These are phyloP conservation scores for Sedum album DNA, from an alignment of 164 flowering plant species.

Conservation along the genomic window DNA sequence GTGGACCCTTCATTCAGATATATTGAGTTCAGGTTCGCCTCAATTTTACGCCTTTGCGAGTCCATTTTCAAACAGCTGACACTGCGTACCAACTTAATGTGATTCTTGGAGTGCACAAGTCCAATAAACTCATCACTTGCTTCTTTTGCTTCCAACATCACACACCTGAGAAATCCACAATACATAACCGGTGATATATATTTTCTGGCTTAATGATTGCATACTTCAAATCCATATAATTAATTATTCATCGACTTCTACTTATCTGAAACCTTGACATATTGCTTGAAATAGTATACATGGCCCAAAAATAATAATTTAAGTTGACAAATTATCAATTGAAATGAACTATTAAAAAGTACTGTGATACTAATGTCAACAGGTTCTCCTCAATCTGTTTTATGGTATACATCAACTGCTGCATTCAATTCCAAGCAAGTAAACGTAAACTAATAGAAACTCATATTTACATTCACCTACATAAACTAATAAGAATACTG, in stretches of 20 bases:
- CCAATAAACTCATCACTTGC: slow-evolving; percentile 57
- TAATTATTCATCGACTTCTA: background rate
- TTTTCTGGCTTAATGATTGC: background rate
- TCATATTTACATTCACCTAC: no score
- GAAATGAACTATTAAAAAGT: no score
- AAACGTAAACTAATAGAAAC: background rate
- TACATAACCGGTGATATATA: background rate
- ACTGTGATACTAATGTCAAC: no score
- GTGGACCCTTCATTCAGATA: slow-evolving; percentile 83
- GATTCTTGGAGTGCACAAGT: slow-evolving; percentile 61
- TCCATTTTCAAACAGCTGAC: slow-evolving; percentile 53
- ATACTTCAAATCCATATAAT: background rate
- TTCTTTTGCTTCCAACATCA: slow-evolving; percentile 61
- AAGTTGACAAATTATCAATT: no score
- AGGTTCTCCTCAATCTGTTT: background rate
- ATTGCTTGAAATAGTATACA: background rate
- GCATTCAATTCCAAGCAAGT: background rate
- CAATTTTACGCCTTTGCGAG: slow-evolving; percentile 41
- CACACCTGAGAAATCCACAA: slow-evolving; percentile 50
- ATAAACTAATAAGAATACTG: no score
- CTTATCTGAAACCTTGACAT: background rate
- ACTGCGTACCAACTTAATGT: slow-evolving; percentile 52
- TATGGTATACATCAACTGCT: background rate
- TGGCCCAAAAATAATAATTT: background rate
- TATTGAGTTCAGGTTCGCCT: slow-evolving; percentile 65